These are phyloP conservation scores for Mortierella sp. DNA, from an alignment of 371 early-diverging fungal species.

Conservation along the genomic window DNA sequence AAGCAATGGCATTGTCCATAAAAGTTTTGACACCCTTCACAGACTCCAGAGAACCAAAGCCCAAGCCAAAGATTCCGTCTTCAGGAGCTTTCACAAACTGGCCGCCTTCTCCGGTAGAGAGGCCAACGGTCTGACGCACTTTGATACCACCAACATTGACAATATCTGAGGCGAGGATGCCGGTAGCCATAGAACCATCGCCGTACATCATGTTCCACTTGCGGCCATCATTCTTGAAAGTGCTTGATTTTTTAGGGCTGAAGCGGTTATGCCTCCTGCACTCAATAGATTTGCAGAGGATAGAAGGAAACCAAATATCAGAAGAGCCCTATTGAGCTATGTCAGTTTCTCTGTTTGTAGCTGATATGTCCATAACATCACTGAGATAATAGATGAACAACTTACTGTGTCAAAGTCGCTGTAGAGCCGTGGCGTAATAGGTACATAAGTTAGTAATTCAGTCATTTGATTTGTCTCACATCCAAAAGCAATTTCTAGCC, in stretches of 20 bases:
- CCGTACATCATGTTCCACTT: conserved; percentile 60
- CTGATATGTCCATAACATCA: no score
- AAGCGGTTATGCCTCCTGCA: conserved; percentile 54
- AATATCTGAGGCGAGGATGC: conserved; percentile 58
- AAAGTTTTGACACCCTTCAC: conserved; percentile 59
- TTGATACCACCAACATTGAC: conserved; percentile 58
- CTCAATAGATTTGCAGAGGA: conserved; percentile 19
- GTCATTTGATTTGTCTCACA: background rate
- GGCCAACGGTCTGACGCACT: conserved; percentile 59
- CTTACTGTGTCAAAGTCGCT: conserved; percentile 24
- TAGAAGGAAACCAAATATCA: conserved; percentile 50
- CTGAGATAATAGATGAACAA: background rate
- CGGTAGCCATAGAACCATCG: conserved; percentile 58
- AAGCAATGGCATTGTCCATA: conserved; percentile 59
- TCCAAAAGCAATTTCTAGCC: background rate
- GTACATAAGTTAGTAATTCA: background rate
- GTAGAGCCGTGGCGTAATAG: background rate
- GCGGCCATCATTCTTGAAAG: conserved; percentile 57
- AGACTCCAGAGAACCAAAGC: conserved; percentile 52
- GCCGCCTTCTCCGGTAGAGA: conserved; percentile 54
- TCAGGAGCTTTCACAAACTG: conserved; percentile 39
- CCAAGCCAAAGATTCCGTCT: conserved; percentile 62
- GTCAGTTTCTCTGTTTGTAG: background rate
- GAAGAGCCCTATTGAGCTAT: conserved; percentile 28
- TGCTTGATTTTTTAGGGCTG: conserved; percentile 53